Conservation (phyloP, 192 early-diverging fungal genomes). For the Coemansia sp. region DNA sequence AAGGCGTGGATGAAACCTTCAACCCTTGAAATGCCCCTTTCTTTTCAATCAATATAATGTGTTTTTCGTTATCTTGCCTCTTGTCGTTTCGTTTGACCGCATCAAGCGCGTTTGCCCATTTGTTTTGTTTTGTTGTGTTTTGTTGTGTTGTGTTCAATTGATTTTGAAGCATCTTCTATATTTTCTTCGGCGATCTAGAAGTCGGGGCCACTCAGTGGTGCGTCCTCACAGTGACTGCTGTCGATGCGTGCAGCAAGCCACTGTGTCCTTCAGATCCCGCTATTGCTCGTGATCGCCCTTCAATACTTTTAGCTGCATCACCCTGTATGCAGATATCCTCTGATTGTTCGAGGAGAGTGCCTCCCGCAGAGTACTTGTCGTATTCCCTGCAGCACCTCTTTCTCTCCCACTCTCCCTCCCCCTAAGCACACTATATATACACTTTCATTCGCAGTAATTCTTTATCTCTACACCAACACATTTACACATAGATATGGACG, state of each 20-base stretch:
- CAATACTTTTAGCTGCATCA: not conserved
- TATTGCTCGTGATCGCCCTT: not conserved
- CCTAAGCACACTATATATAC: not conserved
- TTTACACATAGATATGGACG: constrained; percentile 7
- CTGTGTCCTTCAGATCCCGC: no score
- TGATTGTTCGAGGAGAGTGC: not conserved
- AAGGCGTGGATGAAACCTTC: not conserved
- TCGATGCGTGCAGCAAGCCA: no score
- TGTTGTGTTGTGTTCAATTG: no score
- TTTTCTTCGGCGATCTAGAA: no score
- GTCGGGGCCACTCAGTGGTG: no score
- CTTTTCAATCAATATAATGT: not conserved
- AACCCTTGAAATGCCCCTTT: not conserved
- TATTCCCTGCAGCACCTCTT: not conserved
- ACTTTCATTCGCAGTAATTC: not conserved
- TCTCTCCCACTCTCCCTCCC: not conserved
- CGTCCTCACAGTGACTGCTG: no score
- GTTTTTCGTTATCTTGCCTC: not conserved
- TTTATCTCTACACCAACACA: not conserved
- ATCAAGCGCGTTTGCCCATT: not conserved
- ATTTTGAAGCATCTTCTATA: no score
- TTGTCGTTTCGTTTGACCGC: no score
- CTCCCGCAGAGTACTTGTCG: not conserved
- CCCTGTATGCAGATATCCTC: not conserved
- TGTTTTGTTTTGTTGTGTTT: not conserved